Percentiles rank a stretch among this genome's conserved stretches.
phyloP scores from a whole-genome alignment of 345 rosid genomes.

The Stellera chamaejasme region DNA sequence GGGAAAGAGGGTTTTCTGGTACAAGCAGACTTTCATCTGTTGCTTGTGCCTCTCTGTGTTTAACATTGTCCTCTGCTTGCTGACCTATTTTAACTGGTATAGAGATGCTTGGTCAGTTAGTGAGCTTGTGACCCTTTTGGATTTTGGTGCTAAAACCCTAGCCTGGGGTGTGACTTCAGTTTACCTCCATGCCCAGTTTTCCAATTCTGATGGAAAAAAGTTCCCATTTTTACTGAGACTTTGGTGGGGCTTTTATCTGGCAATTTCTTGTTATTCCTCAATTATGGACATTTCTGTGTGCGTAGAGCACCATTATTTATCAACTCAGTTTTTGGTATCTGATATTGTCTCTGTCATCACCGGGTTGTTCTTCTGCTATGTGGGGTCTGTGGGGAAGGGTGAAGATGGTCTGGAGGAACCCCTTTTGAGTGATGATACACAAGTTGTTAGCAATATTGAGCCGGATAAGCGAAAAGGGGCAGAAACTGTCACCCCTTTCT shows the following conservation, averaged over 20 bases:
- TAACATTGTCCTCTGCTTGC: constrained; percentile 35
- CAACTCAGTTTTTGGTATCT: constrained; percentile 13
- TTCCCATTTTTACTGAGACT: constrained; percentile 47
- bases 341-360: constrained; percentile 16
- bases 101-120: constrained; percentile 47
- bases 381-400: constrained; percentile 9
- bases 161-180: constrained; percentile 53
- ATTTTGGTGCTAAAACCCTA: constrained; percentile 45
- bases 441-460: constrained; percentile 9
- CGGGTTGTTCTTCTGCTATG: constrained; percentile 11
- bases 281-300: constrained; percentile 39
- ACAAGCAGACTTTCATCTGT: constrained; percentile 38
- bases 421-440: constrained; percentile 17
- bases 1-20: constrained; percentile 15
- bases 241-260: constrained; percentile 61
- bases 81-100: constrained; percentile 63
- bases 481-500: constrained; percentile 20
- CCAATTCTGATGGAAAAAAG: constrained; percentile 22
- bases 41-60: constrained; percentile 44
- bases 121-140: constrained; percentile 40
- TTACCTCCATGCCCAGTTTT: constrained; percentile 22
- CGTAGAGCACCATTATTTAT: constrained; percentile 18
- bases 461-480: constrained; percentile 11
- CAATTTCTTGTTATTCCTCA: constrained; percentile 53
- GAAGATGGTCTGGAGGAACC: constrained; percentile 31